phyloP scores from a whole-genome alignment of 352 stramenopile genomes.

The Phytophthora macrochlamydospora region DNA sequence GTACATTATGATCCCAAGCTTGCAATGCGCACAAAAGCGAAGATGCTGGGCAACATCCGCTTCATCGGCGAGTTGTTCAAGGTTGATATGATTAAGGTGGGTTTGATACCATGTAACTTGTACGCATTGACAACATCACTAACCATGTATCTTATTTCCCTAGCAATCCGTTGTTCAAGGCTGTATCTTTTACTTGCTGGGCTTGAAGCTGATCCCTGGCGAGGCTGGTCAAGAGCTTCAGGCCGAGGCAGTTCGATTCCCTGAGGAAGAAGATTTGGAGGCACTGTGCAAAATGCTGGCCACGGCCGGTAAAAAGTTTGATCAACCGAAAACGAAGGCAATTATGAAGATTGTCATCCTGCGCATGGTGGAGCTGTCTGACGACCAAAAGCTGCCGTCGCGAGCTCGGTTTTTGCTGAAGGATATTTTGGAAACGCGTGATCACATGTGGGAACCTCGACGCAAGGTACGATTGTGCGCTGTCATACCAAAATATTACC shows the following conservation, averaged over 20 bases:
- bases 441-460: slow-evolving; percentile 87
- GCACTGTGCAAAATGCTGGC: slow-evolving; percentile 87
- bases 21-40: slow-evolving; percentile 67
- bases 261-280: slow-evolving; percentile 85
- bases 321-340: slow-evolving; percentile 72
- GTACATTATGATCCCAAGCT: slow-evolving; percentile 20
- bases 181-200: slow-evolving; percentile 84
- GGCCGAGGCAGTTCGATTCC: slow-evolving; percentile 74
- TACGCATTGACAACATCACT: background rate
- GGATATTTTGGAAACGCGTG: slow-evolving; percentile 84
- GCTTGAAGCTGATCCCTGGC: slow-evolving; percentile 66
- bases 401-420: slow-evolving; percentile 83
- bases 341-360: slow-evolving; percentile 90
- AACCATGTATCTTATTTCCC: background rate
- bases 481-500: background rate
- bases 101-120: background rate
- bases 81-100: slow-evolving; percentile 81
- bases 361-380: slow-evolving; percentile 82
- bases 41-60: slow-evolving; percentile 89
- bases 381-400: slow-evolving; percentile 73
- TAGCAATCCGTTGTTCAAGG: slow-evolving; percentile 76
- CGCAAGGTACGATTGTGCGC: slow-evolving; percentile 48
- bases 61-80: slow-evolving; percentile 91
- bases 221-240: slow-evolving; percentile 49
- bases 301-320: slow-evolving; percentile 88